Evolutionary conservation across 805 yeast genomes (phyloP).

Genomic region (Spathaspora hagerdaliae): DNA sequence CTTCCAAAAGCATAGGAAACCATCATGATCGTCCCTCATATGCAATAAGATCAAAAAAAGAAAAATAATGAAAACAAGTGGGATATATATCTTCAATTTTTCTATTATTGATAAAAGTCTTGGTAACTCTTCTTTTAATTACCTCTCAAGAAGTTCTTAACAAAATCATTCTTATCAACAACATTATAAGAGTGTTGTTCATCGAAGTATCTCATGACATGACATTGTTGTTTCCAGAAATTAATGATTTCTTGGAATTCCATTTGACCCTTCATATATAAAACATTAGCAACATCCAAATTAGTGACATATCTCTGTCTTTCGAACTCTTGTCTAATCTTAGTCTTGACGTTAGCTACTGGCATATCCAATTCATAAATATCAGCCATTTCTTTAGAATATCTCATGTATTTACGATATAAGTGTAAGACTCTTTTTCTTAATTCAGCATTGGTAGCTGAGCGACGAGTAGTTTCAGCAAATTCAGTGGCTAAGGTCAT

Average conservation of each 20-base stretch:
- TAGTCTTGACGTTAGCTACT: conserved; percentile 72
- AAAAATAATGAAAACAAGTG: no score
- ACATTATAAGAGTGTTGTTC: conserved; percentile 55
- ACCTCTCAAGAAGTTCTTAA: conserved; percentile 71
- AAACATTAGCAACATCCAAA: conserved; percentile 59
- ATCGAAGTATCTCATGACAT: conserved; percentile 77
- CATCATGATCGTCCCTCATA: no score
- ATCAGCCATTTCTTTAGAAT: conserved; percentile 56
- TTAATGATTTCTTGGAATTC: conserved; percentile 84
- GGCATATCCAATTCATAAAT: conserved; percentile 75
- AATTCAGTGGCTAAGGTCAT: conserved; percentile 76
- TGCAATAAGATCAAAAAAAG: no score
- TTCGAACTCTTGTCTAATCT: conserved; percentile 86
- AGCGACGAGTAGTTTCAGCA: conserved; percentile 74
- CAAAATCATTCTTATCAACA: conserved; percentile 57
- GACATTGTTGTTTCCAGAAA: conserved; percentile 88
- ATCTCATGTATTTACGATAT: conserved; percentile 69
- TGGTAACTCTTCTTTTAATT: conserved; percentile 18
- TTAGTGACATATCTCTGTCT: conserved; percentile 74
- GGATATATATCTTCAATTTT: no score
- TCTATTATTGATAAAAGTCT: no score
- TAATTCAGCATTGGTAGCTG: conserved; percentile 58
- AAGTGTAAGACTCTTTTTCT: conserved; percentile 60
- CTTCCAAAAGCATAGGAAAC: no score
- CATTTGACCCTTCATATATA: conserved; percentile 82